These are phyloP conservation scores for Nigrospora osmanthi DNA, from an alignment of 2,329 filamentous ascomycete genomes.

Conservation along the genomic window DNA sequence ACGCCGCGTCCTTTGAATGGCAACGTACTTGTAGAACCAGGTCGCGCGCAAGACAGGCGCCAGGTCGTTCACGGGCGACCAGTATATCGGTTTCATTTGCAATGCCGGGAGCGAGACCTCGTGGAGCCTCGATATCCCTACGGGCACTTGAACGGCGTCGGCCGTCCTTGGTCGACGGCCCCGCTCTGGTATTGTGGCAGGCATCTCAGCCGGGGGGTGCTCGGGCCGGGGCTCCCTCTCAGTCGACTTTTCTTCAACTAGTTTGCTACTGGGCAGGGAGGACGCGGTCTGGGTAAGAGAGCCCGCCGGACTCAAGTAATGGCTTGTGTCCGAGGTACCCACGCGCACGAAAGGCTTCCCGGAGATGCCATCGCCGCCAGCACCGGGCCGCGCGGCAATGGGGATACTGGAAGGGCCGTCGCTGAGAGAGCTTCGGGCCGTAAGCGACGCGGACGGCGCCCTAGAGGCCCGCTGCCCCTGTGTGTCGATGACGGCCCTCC, in stretches of 20 bases:
- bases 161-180: conserved; percentile 12
- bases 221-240: conserved; percentile 5
- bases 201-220: conserved; percentile 5
- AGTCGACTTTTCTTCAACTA: conserved; percentile 13
- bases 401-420: conserved; percentile 10
- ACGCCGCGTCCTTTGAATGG: neutral
- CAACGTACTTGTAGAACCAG: conserved; percentile 77
- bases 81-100: conserved; percentile 95
- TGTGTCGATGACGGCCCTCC: neutral
- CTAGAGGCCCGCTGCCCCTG: conserved; percentile 7
- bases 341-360: conserved; percentile 47
- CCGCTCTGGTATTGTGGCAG: conserved; percentile 11
- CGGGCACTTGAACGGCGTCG: conserved; percentile 56
- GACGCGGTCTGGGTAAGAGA: conserved; percentile 15
- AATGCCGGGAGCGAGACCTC: conserved; percentile 75
- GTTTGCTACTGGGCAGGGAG: conserved; percentile 7
- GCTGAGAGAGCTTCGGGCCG: conserved; percentile 3
- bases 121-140: conserved; percentile 85
- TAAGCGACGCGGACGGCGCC: conserved; percentile 8
- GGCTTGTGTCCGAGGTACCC: conserved; percentile 22
- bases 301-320: conserved; percentile 12
- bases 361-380: conserved; percentile 41
- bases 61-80: conserved; percentile 88
- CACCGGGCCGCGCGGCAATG: conserved; percentile 14
- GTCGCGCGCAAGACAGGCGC: conserved; percentile 77